phyloP scores from a whole-genome alignment of 2,329 filamentous ascomycete species.

The Fusarium keratoplasticum region DNA sequence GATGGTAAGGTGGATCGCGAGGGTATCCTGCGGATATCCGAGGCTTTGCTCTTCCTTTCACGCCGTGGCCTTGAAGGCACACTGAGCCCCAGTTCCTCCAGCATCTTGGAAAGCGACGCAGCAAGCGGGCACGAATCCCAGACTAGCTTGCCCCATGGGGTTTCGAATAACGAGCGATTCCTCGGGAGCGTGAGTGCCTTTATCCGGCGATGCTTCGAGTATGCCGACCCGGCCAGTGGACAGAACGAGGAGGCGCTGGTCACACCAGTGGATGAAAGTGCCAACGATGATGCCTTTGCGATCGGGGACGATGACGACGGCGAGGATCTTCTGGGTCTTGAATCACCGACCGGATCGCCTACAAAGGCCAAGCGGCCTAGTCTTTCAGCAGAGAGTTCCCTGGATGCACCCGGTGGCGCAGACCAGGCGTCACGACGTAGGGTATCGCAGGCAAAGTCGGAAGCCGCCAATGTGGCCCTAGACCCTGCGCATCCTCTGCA shows the following conservation, averaged over 20 bases:
- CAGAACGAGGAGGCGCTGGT: conserved; percentile 53
- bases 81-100: conserved; percentile 73
- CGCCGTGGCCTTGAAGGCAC: conserved; percentile 85
- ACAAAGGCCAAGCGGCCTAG: conserved; percentile 57
- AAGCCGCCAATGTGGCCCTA: conserved; percentile 87
- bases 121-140: conserved; percentile 48
- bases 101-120: conserved; percentile 58
- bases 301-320: conserved; percentile 80
- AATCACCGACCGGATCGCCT: conserved; percentile 57
- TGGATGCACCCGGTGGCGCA: conserved; percentile 17
- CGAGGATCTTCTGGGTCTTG: conserved; percentile 71
- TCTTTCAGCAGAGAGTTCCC: conserved; percentile 52
- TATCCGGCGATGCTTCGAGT: conserved; percentile 96
- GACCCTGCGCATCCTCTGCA: conserved; percentile 94
- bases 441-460: conserved; percentile 74
- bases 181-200: conserved; percentile 94
- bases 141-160: conserved; percentile 58
- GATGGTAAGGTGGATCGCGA: conserved; percentile 95
- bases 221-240: conserved; percentile 85
- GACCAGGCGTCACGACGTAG: conserved; percentile 45
- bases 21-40: conserved; percentile 93
- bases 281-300: conserved; percentile 69
- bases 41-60: conserved; percentile 92
- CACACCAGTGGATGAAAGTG: conserved; percentile 35
- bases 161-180: conserved; percentile 85